Percentiles rank a stretch among this genome's conserved stretches.
Evolutionary conservation across 352 stramenopile species (phyloP).

Genomic region (Globisporangium mamillatum): DNA sequence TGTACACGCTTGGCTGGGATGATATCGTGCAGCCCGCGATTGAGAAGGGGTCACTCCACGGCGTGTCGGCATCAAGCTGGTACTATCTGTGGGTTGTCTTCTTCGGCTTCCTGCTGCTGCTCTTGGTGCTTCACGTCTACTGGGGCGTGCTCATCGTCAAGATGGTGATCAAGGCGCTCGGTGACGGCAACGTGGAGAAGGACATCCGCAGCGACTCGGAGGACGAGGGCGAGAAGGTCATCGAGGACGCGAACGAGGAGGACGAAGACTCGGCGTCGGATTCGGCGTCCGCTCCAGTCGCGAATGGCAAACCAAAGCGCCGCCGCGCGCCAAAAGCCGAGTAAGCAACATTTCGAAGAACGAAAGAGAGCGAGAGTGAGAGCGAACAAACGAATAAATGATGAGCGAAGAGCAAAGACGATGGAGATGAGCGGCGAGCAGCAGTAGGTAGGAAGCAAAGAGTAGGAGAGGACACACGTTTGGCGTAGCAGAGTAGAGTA

Average conservation of each 20-base stretch:
- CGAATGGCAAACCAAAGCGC: slow-evolving; percentile 41
- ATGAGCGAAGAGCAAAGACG: background rate
- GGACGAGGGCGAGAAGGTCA: slow-evolving; percentile 41
- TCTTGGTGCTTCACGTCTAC: slow-evolving; percentile 73
- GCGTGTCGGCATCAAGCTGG: slow-evolving; percentile 41
- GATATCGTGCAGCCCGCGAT: slow-evolving; percentile 51
- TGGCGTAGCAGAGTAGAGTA: slow-evolving; percentile 6
- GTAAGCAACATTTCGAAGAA: slow-evolving; percentile 21
- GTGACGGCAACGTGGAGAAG: slow-evolving; percentile 71
- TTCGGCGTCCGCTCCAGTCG: slow-evolving; percentile 10
- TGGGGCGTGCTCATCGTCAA: slow-evolving; percentile 75
- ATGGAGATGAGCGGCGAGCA: background rate
- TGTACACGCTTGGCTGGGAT: slow-evolving; percentile 47
- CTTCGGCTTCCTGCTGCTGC: slow-evolving; percentile 51
- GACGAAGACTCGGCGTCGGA: slow-evolving; percentile 18
- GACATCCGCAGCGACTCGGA: slow-evolving; percentile 82
- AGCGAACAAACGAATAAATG: slow-evolving; percentile 5
- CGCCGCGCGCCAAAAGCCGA: slow-evolving; percentile 69
- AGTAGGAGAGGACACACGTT: background rate
- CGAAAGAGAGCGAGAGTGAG: background rate
- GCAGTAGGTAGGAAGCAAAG: background rate
- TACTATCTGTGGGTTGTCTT: slow-evolving; percentile 55
- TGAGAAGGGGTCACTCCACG: slow-evolving; percentile 36
- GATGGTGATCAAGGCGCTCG: slow-evolving; percentile 65
- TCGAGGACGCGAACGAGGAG: slow-evolving; percentile 21